phyloP scores from a whole-genome alignment of 805 yeast species.

The Ogataea parapolymorpha region DNA sequence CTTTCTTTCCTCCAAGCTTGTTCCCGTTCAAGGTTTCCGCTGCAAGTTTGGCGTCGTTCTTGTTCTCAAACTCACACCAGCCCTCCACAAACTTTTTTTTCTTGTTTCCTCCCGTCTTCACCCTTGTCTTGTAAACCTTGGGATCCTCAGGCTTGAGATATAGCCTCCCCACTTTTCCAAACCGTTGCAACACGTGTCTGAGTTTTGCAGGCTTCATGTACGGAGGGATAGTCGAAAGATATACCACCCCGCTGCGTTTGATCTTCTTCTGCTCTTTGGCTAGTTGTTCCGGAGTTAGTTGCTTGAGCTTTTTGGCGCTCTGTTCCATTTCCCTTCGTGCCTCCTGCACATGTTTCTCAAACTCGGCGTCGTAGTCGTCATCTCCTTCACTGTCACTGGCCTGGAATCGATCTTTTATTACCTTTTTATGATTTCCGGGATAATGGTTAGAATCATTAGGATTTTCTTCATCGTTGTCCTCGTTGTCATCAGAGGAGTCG shows the following conservation, averaged over 20 bases:
- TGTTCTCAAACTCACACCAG: slow-evolving; percentile 89
- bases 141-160: slow-evolving; percentile 85
- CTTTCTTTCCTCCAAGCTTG: slow-evolving; percentile 87
- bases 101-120: slow-evolving; percentile 88
- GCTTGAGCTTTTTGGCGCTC: slow-evolving; percentile 45
- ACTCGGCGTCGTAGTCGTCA: slow-evolving; percentile 16
- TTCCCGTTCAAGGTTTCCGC: slow-evolving; percentile 86
- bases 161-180: slow-evolving; percentile 85
- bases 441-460: slow-evolving; percentile 5
- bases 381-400: slow-evolving; percentile 13
- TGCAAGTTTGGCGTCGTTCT: slow-evolving; percentile 84
- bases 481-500: slow-evolving; percentile 15
- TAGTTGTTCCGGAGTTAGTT: slow-evolving; percentile 54
- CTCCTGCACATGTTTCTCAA: slow-evolving; percentile 21
- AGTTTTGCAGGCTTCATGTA: slow-evolving; percentile 94
- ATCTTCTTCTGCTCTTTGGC: slow-evolving; percentile 52
- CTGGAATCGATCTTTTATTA: slow-evolving; percentile 8
- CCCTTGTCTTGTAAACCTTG: slow-evolving; percentile 58
- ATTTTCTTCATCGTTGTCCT: slow-evolving; percentile 1
- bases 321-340: slow-evolving; percentile 22
- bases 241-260: slow-evolving; percentile 86
- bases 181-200: slow-evolving; percentile 72
- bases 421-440: slow-evolving; percentile 8
- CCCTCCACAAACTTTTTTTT: slow-evolving; percentile 88
- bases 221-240: slow-evolving; percentile 88